These are phyloP conservation scores for Grosmannia serpens DNA, from an alignment of 2,329 filamentous ascomycete species.

Conservation along the genomic window DNA sequence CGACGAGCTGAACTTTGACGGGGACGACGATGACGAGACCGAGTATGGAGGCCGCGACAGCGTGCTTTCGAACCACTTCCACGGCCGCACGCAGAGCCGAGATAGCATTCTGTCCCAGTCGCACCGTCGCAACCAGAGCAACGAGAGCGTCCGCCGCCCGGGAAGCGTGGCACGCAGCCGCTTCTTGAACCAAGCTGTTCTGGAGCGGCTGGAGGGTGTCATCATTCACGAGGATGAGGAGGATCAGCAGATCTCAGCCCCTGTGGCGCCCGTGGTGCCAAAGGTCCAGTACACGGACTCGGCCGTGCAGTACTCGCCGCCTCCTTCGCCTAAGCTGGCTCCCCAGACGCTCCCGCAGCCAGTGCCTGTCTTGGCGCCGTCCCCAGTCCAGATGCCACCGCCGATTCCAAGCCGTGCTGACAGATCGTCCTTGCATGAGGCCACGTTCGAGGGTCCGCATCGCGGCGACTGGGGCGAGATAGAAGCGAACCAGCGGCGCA, in stretches of 20 bases:
- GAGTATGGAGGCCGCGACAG: constrained; percentile 61
- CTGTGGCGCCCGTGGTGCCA: constrained; percentile 8
- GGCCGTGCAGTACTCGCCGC: constrained; percentile 76
- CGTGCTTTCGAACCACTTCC: constrained; percentile 38
- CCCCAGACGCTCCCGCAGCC: constrained; percentile 16
- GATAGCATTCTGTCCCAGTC: constrained; percentile 40
- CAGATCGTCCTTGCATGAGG: constrained; percentile 13
- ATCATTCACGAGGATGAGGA: constrained; percentile 39
- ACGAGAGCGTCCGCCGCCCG: constrained; percentile 44
- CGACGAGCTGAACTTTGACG: constrained; percentile 81
- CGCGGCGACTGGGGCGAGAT: constrained; percentile 43
- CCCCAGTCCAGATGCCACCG: constrained; percentile 19
- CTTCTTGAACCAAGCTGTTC: constrained; percentile 40
- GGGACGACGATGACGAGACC: constrained; percentile 61
- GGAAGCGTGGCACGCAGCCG: constrained; percentile 43
- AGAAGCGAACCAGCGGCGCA: constrained; percentile 63
- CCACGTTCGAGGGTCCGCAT: constrained; percentile 28
- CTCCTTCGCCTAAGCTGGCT: constrained; percentile 53
- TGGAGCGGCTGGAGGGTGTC: constrained; percentile 43
- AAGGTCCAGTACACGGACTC: constrained; percentile 56
- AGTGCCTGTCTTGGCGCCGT: neutral
- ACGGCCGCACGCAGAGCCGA: constrained; percentile 43
- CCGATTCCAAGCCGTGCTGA: constrained; percentile 23
- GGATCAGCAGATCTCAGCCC: constrained; percentile 12
- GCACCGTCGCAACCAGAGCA: constrained; percentile 45